These are phyloP conservation scores for Scleroderma citrinum DNA, from an alignment of 768 basidiomycete species.

Conservation along the genomic window DNA sequence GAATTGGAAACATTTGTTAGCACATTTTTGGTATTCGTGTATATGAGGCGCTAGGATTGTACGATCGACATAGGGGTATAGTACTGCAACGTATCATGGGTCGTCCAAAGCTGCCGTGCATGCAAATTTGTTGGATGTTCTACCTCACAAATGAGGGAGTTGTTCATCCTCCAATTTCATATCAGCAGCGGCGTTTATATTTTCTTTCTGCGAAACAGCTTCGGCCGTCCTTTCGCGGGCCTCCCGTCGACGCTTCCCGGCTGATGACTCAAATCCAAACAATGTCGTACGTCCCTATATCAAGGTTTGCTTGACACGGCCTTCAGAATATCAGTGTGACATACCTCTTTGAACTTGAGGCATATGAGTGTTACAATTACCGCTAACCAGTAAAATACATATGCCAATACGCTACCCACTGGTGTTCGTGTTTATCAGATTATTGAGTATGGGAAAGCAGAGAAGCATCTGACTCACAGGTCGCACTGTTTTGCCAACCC, in stretches of 20 bases:
- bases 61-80: no score
- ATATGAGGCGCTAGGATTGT: no score
- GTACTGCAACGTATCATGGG: no score
- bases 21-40: no score
- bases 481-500: conserved; percentile 85
- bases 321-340: conserved; percentile 3
- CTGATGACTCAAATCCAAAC: conserved; percentile 51
- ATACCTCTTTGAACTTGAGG: conserved; percentile 60
- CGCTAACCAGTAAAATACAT: conserved; percentile 90
- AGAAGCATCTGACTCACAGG: conserved; percentile 36
- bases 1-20: no score
- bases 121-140: no score
- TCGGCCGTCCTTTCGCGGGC: conserved; percentile 16
- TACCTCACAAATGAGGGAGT: no score
- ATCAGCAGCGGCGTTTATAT: no score
- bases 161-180: no score
- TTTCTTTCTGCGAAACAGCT: not conserved
- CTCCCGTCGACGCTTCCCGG: conserved; percentile 31
- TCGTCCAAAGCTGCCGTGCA: no score
- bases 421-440: not conserved
- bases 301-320: not conserved
- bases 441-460: not conserved
- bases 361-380: conserved; percentile 62
- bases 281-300: conserved; percentile 58
- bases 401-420: conserved; percentile 79